Conservation (phyloP, 352 stramenopile species). For the Discostella stelligera region DNA sequence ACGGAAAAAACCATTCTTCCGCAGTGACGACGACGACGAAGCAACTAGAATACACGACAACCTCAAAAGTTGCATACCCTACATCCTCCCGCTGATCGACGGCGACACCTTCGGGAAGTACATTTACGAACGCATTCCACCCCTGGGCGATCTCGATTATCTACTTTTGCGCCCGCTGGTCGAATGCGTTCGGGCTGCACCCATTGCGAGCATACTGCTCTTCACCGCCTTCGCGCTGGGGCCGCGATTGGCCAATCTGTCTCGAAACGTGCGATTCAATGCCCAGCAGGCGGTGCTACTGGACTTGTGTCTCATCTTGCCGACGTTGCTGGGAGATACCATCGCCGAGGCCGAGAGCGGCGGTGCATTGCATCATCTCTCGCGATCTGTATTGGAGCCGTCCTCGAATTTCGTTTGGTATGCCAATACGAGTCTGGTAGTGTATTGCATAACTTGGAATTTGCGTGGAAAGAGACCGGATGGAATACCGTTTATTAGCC, state of each 20-base stretch:
- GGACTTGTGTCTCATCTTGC: constrained; percentile 64
- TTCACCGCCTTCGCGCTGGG: constrained; percentile 64
- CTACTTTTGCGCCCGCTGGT: constrained; percentile 60
- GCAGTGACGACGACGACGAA: constrained; percentile 33
- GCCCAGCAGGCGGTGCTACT: constrained; percentile 71
- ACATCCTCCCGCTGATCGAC: constrained; percentile 53
- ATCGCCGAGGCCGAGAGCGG: constrained; percentile 41
- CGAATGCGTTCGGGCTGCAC: constrained; percentile 44
- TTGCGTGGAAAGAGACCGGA: constrained; percentile 69
- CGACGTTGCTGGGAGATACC: constrained; percentile 54
- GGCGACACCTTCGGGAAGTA: constrained; percentile 70
- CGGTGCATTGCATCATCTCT: constrained; percentile 39
- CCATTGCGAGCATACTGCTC: constrained; percentile 57
- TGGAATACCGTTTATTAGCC: constrained; percentile 78
- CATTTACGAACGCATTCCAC: constrained; percentile 71
- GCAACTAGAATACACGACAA: constrained; percentile 35
- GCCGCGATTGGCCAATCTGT: constrained; percentile 51
- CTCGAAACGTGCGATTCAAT: constrained; percentile 69
- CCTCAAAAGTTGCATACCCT: constrained; percentile 54
- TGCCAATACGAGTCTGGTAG: constrained; percentile 47
- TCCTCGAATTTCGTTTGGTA: constrained; percentile 73
- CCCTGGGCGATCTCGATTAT: constrained; percentile 55
- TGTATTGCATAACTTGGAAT: constrained; percentile 69
- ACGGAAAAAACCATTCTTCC: not conserved
- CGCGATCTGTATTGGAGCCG: constrained; percentile 53